A percentile compares a stretch with the other conserved stretches of the same genome.
Evolutionary conservation across 169 alveolate species (phyloP).

Genomic region (Eimeria tenella): DNA sequence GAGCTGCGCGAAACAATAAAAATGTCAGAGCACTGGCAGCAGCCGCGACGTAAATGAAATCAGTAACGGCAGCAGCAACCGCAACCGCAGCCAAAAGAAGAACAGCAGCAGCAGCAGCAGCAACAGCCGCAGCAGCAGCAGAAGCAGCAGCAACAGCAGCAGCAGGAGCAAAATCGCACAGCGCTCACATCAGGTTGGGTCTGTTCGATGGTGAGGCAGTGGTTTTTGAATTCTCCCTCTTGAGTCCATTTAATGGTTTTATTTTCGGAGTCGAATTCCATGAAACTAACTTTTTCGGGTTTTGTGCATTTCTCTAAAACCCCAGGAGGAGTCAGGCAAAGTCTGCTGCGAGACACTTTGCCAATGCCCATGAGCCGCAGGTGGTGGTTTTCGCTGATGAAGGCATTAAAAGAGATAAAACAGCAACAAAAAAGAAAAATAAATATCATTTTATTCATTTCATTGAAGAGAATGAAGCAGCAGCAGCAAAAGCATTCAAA

Average conservation of each 20-base stretch:
- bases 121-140: no score
- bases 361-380: slow-evolving; percentile 31
- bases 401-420: no score
- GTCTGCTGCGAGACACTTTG: neutral
- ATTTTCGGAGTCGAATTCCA: neutral
- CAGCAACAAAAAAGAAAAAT: neutral
- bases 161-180: neutral
- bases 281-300: neutral
- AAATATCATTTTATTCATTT: neutral
- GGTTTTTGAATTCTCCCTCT: neutral
- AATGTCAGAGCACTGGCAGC: no score
- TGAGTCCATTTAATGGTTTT: slow-evolving; percentile 31
- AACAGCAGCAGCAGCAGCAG: no score
- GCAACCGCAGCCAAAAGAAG: no score
- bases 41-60: no score
- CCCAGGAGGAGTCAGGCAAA: slow-evolving; percentile 27
- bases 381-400: slow-evolving; percentile 15
- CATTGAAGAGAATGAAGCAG: no score
- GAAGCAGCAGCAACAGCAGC: no score
- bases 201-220: neutral
- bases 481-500: neutral
- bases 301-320: slow-evolving; percentile 4
- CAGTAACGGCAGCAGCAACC: no score
- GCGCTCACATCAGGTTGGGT: neutral
- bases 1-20: no score